Evolutionary conservation across 345 rosid genomes (phyloP).

Genomic region (Heritiera fomes): DNA sequence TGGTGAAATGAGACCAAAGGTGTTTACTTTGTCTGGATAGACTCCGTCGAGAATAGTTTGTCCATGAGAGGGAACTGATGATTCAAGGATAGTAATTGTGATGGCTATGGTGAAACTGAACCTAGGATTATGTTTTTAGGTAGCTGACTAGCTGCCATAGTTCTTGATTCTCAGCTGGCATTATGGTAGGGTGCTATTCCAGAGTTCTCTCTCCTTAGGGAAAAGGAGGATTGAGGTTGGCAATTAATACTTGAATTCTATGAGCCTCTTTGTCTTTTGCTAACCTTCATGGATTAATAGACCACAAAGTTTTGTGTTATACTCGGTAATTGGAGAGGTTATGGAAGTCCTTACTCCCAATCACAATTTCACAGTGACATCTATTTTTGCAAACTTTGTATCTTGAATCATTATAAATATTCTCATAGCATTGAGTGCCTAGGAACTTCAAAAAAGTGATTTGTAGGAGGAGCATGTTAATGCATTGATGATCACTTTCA

Average conservation of each 20-base stretch:
- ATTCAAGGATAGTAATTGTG: neutral
- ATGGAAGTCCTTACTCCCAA: neutral
- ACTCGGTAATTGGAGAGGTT: neutral
- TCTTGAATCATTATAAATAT: neutral
- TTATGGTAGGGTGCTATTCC: neutral
- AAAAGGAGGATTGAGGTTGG: neutral
- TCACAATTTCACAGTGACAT: neutral
- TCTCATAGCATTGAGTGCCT: neutral
- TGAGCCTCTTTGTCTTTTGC: neutral
- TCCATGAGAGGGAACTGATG: neutral
- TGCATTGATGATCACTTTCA: neutral
- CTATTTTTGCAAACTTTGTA: neutral
- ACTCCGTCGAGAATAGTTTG: neutral
- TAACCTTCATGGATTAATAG: neutral
- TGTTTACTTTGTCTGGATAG: neutral
- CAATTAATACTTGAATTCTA: neutral
- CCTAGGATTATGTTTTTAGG: neutral
- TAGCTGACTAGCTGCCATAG: neutral
- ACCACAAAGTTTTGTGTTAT: neutral
- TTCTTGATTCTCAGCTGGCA: neutral
- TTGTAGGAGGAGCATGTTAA: neutral
- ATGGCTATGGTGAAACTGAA: neutral
- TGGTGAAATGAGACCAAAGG: neutral
- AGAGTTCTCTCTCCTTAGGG: neutral
- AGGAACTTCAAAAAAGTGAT: neutral